Evolutionary conservation across 225 moss, liverwort and hornwort genomes (phyloP), one percentile per base, ranked within the genome.

Genomic region (Polytrichum formosum): DNA sequence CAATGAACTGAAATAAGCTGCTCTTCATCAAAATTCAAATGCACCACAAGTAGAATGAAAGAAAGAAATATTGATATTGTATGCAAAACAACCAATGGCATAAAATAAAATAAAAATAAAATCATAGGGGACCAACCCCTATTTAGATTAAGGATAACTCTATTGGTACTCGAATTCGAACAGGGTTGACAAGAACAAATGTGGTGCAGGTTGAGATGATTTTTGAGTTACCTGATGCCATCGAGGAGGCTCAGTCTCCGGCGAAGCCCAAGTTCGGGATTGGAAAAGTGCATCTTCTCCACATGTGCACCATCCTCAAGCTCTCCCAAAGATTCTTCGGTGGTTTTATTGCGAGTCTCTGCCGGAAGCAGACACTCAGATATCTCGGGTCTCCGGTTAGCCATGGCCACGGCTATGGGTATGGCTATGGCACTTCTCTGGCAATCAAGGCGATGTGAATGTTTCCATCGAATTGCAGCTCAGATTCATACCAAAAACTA

Each of bases 191-290:
- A 66, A 66, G n/a, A 69, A 8, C 20, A 46, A 26, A 26, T 21
- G 23, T 64, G 53, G 20, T 16, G 53, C 21, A 55, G 53, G 56
- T 60, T 56, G 70, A 64, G 54, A 58, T 68, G 31, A 64, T 64
- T 20, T 63, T 28, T 55, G 5, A 53, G 13, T 17, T 31, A 87
- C 87, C 87, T 83, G 61, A 87, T 81, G 76, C 81, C 87, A 72
- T 87, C 87, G 22, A 84, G 1, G 69, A 87, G 78, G 53, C 80
- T 72, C 81, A 87, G 76, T 74, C 81, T 81, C 73, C 87, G 81
- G 31, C 78, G 78, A 64, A 87, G 87, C 6, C 80, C 83, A 6
- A 74, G 71, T 63, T 73, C 73, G 69, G 62, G 26, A 61, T 35
- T 67, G 27, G 77, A 58, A 78, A 61, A 13, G 16, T 46, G 13